Percentiles rank a stretch among this genome's conserved stretches.
These are phyloP conservation scores for Plantago elongata DNA, from an alignment of 257 asterid genomes.

Conservation along the genomic window DNA sequence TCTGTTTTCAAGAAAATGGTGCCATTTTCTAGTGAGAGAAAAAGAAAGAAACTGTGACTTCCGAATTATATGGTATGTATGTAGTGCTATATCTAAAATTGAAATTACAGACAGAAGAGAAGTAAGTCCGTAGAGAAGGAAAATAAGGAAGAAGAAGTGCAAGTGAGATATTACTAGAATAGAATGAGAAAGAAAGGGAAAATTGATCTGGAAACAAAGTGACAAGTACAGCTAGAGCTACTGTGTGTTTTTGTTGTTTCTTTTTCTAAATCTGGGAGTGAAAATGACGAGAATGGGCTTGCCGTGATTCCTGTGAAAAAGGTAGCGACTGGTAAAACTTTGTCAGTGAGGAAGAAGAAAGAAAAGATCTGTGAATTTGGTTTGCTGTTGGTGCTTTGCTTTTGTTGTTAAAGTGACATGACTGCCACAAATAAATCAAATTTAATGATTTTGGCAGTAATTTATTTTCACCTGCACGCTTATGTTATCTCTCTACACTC, in stretches of 20 bases:
- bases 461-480: too few relatives aligned
- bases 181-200: too few relatives aligned
- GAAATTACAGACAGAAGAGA: slow-evolving; percentile 11
- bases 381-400: not conserved
- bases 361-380: slow-evolving; percentile 14
- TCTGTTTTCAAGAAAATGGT: slow-evolving; percentile 22
- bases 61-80: not conserved
- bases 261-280: not conserved
- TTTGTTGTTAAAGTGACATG: slow-evolving; percentile 12
- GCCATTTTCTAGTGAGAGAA: slow-evolving; percentile 18
- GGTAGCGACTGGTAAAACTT: too few relatives aligned
- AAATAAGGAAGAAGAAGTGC: too few relatives aligned
- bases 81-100: slow-evolving; percentile 18
- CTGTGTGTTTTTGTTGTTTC: not conserved
- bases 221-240: slow-evolving; percentile 9
- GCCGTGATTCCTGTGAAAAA: slow-evolving; percentile 9
- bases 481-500: too few relatives aligned
- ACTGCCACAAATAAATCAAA: slow-evolving; percentile 7
- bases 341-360: not conserved
- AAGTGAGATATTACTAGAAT: too few relatives aligned
- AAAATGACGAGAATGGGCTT: slow-evolving; percentile 27
- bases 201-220: too few relatives aligned
- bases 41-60: slow-evolving; percentile 10
- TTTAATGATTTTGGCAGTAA: not conserved
- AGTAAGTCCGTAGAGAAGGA: too few relatives aligned